Conservation (phyloP, 2,329 filamentous ascomycete genomes). For the Beauveria scarabaeidicola region DNA sequence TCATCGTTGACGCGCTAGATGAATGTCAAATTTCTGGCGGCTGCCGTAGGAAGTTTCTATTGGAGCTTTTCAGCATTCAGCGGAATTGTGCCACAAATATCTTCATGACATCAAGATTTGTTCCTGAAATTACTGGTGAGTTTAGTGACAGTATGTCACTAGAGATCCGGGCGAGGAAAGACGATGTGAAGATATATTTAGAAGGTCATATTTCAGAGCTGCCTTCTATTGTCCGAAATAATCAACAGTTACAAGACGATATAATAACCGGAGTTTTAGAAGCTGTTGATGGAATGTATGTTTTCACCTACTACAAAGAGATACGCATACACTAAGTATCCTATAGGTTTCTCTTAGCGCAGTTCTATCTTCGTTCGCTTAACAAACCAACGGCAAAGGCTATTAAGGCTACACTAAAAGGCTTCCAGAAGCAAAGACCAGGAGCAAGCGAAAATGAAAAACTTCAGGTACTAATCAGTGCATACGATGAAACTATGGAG, state of each 20-base stretch:
- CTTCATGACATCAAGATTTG: constrained; percentile 18
- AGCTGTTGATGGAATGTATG: constrained; percentile 8
- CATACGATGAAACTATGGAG: constrained; percentile 32
- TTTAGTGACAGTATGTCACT: background rate
- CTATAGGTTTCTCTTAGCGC: constrained; percentile 12
- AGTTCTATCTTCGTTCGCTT: constrained; percentile 3
- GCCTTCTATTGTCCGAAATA: no score
- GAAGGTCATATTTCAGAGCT: background rate
- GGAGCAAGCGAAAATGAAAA: constrained; percentile 18
- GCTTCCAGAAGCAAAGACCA: background rate
- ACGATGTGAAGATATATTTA: constrained; percentile 14
- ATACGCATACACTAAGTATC: no score
- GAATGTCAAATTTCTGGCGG: constrained; percentile 12
- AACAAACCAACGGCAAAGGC: constrained; percentile 19
- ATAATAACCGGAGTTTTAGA: constrained; percentile 8
- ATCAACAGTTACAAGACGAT: constrained; percentile 9
- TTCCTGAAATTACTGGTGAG: constrained; percentile 7
- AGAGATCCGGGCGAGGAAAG: constrained; percentile 13
- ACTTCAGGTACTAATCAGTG: constrained; percentile 22
- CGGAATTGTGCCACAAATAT: constrained; percentile 7
- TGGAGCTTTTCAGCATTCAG: constrained; percentile 2
- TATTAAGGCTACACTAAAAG: constrained; percentile 16
- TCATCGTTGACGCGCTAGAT: constrained; percentile 20
- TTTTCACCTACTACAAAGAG: no score
- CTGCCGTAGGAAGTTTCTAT: background rate